Base-by-base conservation (phyloP, 1,284 basidiomycete species). In the Melampsora occidentalis region DNA sequence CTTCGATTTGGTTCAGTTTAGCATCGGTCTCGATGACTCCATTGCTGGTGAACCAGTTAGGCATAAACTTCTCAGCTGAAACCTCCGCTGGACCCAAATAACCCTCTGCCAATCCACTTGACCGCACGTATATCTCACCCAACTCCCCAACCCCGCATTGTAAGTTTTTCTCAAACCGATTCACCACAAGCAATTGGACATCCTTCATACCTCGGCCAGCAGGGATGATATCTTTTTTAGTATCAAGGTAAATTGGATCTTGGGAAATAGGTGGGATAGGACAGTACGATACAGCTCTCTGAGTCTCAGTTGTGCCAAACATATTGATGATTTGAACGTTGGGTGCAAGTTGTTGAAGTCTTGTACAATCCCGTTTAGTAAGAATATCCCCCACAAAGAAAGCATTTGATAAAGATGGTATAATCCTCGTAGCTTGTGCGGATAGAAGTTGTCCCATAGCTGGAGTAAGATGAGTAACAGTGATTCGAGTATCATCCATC, bases 311-410 rank as follows among this genome's bases (percentile, higher is more conserved):
- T 10, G 97, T 99, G 31, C 97, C 97, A 84, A 98, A 99, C 97
- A 99, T 99, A 86, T 99, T 99, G 84, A 99, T 91, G 83, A 99
- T 97, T 67, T 89, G 86, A 16, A 96, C 94, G 81, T 99, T 97
- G 46, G 90, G 85, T 0, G 97, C 97, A 65, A 99, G 90, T 5
- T 92, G 88, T 84, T 99, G 97, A 7, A 99, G 87, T 68, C 97
- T 91, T 61, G 93, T 89, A 83, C 97, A 99, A 84, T 99, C 97
- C 65, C 97, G 91, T 85, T 99, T 99, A 80, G 97, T 99, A 77
- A 99, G 89, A 48, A 99, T 90, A 82, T 99, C 97, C n/a, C 97
- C 97, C 76, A 99, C 97, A 82, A 99, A 99, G 86, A 99, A 99
- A 12, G 97, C 97, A 81, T 93, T 94, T 53, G 84, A 86, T 33